Evolutionary conservation across 371 early-diverging fungal species (phyloP).

Genomic region (Capillidium heterosporum): DNA sequence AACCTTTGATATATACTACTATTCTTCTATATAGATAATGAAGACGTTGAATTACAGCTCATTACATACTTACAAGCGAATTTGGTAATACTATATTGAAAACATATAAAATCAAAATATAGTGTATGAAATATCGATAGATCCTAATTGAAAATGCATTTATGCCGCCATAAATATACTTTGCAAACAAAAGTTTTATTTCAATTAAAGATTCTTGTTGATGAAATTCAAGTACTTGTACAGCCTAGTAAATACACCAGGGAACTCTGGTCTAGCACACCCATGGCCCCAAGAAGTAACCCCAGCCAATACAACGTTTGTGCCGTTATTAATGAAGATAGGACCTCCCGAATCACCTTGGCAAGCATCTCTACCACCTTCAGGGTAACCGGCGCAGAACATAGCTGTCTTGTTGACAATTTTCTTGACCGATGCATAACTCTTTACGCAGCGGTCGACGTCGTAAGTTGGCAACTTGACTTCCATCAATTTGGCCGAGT

Average conservation of each 20-base stretch:
- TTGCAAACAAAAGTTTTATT: too few species aligned
- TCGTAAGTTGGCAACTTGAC: slow-evolving; percentile 4
- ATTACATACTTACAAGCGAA: too few species aligned
- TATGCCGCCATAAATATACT: too few species aligned
- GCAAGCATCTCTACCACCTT: slow-evolving; percentile 4
- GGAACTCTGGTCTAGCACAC: slow-evolving; percentile 1
- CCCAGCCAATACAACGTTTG: neutral
- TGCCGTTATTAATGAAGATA: neutral
- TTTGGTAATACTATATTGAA: too few species aligned
- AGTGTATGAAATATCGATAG: too few species aligned
- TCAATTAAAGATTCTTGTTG: neutral
- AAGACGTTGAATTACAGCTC: too few species aligned
- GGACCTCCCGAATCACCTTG: slow-evolving; percentile 7
- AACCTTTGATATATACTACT: too few species aligned
- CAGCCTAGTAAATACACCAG: neutral
- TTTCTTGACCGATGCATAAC: neutral
- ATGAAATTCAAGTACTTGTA: neutral
- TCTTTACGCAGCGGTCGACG: neutral
- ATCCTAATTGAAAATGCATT: too few species aligned
- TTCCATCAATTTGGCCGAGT: neutral
- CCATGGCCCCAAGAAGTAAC: slow-evolving; percentile 1
- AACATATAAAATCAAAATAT: too few species aligned
- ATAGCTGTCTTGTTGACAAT: neutral
- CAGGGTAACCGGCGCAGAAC: slow-evolving; percentile 6
- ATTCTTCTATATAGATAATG: too few species aligned